Base-by-base conservation (phyloP, 805 yeast genomes). In the Kockiozyma suomiensis region DNA sequence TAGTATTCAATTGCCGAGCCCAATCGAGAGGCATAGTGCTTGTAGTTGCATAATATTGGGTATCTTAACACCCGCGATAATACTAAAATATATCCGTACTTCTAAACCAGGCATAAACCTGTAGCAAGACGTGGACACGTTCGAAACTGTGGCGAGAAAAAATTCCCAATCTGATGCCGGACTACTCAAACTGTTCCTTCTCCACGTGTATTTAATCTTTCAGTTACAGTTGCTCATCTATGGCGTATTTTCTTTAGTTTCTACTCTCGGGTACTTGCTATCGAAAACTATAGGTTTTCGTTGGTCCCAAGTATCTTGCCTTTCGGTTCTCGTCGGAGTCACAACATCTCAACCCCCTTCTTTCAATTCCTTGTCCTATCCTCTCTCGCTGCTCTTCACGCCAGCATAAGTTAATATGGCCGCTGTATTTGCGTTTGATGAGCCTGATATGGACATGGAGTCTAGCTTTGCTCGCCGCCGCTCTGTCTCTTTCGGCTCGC, bases 351-450 rank as follows among this genome's bases (percentile, higher is more conserved):
- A 10, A 37, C 21, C 19, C 19, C 42, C 5, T n/a, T 17, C 42
- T 21, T 17, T 38, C 17, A 17, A 13, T 38, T 38, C 6, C 38
- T 33, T n/a, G 3, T 38, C 8, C 42, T n/a, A 17, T n/a, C 19
- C 2, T 2, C 42, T 13, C 19, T 2, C 19, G 19, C 42, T 13
- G 42, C 19, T 38, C 42, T 12, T n/a, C 5, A n/a, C n/a, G n/a
- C n/a, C n/a, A n/a, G 19, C 19, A 10, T 4, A 37, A 13, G 4
- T n/a, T 17, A 17, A 26, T 17, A 69, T 68, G 71, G 64, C 69
- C 3, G 67, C 69, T 10, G 66, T 69, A 17, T 69, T 69, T 60
- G 59, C 70, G 15, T 69, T 69, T 52, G 72, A 69, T 50, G 71
- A 69, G 37, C 55, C 61, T 4, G 65, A 61, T 15, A 42, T 62